Base-by-base conservation (phyloP, 768 basidiomycete species). In the Pluteus cervinus region DNA sequence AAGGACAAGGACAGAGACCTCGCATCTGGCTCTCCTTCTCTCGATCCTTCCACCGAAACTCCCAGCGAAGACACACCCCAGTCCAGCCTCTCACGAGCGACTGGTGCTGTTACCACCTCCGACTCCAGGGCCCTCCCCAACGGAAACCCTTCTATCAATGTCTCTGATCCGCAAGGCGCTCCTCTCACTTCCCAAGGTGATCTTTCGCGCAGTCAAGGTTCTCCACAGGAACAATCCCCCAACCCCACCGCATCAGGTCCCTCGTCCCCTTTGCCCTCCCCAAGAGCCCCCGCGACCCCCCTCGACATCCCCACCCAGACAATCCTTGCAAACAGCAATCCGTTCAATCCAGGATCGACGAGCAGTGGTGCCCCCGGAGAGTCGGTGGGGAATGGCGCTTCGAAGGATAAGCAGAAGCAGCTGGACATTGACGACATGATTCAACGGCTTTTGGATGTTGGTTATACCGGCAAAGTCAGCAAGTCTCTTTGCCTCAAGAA, bases 371-470 rank as follows among this genome's bases (percentile, higher is more conserved):
- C 58, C 15, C 62, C 54, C 23, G 69, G 66, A 31, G 70, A 71
- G 31, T 57, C 66, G 14, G 45, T 60, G 12, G 62, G 63, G 37
- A 73, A 68, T 37, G 63, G 62, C 16, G 69, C 56, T 36, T 53
- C 63, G 46, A 81, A 76, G 59, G 76, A 75, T 38, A 81, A 72
- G 60, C 65, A 68, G 42, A 79, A 73, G 55, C 79, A 76, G 31
- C 70, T 97, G 50, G 96, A 99, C 60, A 79, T 98, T 40, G 94
- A 98, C 62, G 93, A 97, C 60, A 96, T 98, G 87, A 98, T 99
- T 54, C 82, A 86, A 55, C 81, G 94, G 35, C 75, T 99, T 31
- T 71, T 99, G 47, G 93, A 97, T 50, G 91, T 96, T 5, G 96
- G 94, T 4, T 99, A 98, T 59, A 89, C 87, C 4, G 94, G 93